These are phyloP conservation scores for Pseudogymnoascus sp. DNA, from an alignment of 2,329 filamentous ascomycete species.

Conservation along the genomic window DNA sequence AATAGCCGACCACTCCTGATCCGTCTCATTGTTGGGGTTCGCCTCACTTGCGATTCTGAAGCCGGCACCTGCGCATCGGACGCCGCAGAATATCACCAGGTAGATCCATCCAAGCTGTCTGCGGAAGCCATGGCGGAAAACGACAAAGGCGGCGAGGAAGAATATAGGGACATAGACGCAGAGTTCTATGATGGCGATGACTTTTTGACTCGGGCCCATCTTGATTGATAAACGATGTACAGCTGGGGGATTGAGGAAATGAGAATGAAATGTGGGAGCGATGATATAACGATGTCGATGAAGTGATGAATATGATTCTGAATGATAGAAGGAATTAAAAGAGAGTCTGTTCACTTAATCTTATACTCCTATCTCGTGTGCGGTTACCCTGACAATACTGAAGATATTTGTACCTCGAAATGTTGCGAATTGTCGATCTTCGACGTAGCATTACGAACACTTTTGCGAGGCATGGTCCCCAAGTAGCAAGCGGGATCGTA, in stretches of 20 bases:
- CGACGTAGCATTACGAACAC: not conserved
- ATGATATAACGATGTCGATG: not conserved
- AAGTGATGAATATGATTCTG: not conserved
- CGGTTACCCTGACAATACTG: not conserved
- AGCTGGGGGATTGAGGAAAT: not conserved
- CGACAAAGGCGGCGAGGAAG: conserved; percentile 20
- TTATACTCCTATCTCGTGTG: not conserved
- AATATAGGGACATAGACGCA: conserved; percentile 26
- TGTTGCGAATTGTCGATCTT: not conserved
- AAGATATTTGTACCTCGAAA: not conserved
- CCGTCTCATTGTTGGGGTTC: conserved; percentile 24
- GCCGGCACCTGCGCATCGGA: conserved; percentile 29
- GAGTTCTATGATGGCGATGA: conserved; percentile 25
- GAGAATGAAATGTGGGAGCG: not conserved
- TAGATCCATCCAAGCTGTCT: conserved; percentile 33
- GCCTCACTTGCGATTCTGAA: conserved; percentile 27
- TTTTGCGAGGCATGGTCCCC: not conserved
- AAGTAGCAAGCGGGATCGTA: not conserved
- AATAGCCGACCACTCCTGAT: conserved; percentile 28
- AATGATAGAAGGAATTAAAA: not conserved
- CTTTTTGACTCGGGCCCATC: conserved; percentile 21
- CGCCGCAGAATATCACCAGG: conserved; percentile 30
- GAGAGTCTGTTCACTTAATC: not conserved
- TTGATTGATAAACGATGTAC: not conserved
- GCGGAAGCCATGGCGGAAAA: conserved; percentile 24